Evolutionary conservation across 83 land plant genomes (phyloP).

Genomic region (Picea engelmannii): DNA sequence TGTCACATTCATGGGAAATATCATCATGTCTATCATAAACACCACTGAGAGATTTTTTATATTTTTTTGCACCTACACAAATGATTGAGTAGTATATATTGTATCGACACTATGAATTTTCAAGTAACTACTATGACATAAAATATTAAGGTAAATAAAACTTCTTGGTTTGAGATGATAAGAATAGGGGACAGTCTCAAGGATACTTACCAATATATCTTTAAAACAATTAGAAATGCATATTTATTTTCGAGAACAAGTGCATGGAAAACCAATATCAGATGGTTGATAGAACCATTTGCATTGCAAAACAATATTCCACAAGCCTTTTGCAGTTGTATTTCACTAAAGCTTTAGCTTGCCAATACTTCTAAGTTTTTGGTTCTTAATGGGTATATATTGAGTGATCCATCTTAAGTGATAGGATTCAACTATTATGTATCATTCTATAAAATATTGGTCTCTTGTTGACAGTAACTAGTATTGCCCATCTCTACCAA

Average conservation of each 20-base stretch:
- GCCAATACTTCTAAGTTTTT: too few relatives aligned
- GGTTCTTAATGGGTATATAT: too few relatives aligned
- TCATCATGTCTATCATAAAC: not conserved
- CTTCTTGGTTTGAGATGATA: not conserved
- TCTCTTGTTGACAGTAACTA: not conserved
- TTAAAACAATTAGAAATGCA: not conserved
- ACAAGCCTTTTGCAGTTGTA: not conserved
- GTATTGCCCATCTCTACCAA: not conserved
- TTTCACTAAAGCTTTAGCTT: too few relatives aligned
- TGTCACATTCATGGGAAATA: not conserved
- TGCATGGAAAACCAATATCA: slow-evolving; percentile 10
- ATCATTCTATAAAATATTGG: not conserved
- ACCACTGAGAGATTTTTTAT: slow-evolving; percentile 5
- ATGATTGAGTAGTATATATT: not conserved
- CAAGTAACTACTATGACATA: not conserved
- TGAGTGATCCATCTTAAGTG: too few relatives aligned
- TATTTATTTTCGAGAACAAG: not conserved
- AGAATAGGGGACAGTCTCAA: not conserved
- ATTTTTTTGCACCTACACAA: not conserved
- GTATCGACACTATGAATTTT: not conserved
- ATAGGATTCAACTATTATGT: too few relatives aligned
- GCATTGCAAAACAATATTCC: not conserved
- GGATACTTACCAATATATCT: slow-evolving; percentile 7
- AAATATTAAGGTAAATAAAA: not conserved
- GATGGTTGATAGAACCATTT: slow-evolving; percentile 13